phyloP scores from a whole-genome alignment of 768 basidiomycete genomes.

The Cyclocybe cylindracea region DNA sequence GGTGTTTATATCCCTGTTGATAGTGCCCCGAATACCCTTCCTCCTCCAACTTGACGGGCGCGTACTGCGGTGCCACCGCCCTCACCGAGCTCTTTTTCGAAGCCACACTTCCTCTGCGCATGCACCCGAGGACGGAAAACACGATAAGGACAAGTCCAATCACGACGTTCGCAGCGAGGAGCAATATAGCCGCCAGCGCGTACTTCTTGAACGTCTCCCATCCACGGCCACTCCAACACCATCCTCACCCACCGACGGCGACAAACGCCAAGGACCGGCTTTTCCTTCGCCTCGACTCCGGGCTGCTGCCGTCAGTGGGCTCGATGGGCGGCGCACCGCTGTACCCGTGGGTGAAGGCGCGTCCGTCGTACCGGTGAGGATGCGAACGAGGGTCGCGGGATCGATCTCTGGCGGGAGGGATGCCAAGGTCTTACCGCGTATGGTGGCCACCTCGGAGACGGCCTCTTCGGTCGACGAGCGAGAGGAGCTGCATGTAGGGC shows the following conservation, averaged over 20 bases:
- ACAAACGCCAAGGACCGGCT: no score
- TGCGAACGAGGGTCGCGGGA: conserved; percentile 20
- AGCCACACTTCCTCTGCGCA: conserved; percentile 17
- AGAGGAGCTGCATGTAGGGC: conserved; percentile 42
- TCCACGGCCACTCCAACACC: conserved; percentile 3
- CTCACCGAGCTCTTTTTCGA: background rate
- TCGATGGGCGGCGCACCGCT: background rate
- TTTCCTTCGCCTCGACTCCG: no score
- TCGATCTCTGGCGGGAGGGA: conserved; percentile 25
- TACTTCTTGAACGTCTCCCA: conserved; percentile 21
- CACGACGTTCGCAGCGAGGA: conserved; percentile 29
- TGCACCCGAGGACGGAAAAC: conserved; percentile 23
- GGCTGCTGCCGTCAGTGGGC: background rate
- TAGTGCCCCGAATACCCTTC: no score
- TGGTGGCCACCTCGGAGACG: conserved; percentile 26
- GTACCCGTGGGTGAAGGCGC: background rate
- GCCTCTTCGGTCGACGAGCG: conserved; percentile 37
- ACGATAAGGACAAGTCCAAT: conserved; percentile 22
- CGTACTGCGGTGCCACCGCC: no score
- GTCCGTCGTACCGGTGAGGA: conserved; percentile 9
- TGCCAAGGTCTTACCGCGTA: conserved; percentile 26
- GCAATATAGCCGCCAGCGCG: conserved; percentile 23
- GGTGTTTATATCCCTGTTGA: no score
- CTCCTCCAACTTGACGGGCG: no score
- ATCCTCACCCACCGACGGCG: background rate